Base-by-base conservation (phyloP, 2,329 filamentous ascomycete genomes). In the Ophiosphaerella korrae region DNA sequence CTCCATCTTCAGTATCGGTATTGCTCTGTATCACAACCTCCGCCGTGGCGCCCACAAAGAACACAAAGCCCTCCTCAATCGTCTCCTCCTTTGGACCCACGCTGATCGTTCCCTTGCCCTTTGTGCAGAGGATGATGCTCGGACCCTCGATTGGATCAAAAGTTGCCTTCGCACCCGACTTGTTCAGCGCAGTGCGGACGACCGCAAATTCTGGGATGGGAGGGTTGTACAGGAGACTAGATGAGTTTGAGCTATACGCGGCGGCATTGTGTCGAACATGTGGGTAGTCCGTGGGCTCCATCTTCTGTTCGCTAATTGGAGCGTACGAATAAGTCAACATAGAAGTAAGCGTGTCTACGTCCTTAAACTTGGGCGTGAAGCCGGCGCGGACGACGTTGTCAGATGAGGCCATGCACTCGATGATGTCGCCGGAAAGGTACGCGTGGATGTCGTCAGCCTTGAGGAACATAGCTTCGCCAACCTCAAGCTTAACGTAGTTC, bases 331-430 rank as follows among this genome's bases (percentile, higher is more conserved):
- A 99, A 0, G 94, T 99, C 60, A 99, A 79, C 87, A 96, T 96
- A 55, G 86, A 82, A 31, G 93, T 91, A 9, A 99, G 81, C 0
- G 92, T 97, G 46, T 86, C 78, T 18, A 97, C 90, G 64, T 99
- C 94, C 78, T 97, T 97, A 83, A 96, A 99, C 74, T 99, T 99
- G 48, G 94, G 94, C 0, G 94, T 99, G 75, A 99, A 94, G 37
- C 94, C 94, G 0, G 94, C 94, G 48, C 94, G 91, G 44, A 99
- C 92, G 32, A 99, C 94, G 62, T 99, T 99, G 82, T 99, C 94
- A n/a, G 90, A 96, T 7, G 91, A 88, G 0, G 94, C 94, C 94
- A 99, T 99, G 80, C 94, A 99, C 77, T 99, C 94, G 72, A 99
- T 92, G 63, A 99, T 96, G 69, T 99, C 93, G 52, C 90, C 90